These are phyloP conservation scores for Scutellaria minor DNA, from an alignment of 257 asterid species.

Conservation along the genomic window DNA sequence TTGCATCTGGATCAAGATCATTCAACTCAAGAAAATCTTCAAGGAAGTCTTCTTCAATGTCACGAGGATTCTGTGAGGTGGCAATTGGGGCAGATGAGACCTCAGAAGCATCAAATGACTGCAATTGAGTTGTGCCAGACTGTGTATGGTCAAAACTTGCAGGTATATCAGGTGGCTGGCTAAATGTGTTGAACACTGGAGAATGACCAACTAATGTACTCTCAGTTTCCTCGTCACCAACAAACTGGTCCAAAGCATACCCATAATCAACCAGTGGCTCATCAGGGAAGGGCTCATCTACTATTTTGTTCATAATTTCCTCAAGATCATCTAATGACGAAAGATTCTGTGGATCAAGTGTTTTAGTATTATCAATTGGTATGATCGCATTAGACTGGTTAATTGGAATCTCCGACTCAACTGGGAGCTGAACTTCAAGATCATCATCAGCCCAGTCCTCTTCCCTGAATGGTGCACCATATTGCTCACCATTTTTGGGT, in stretches of 20 bases:
- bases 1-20: conserved; percentile 62
- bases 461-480: conserved; percentile 90
- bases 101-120: conserved; percentile 57
- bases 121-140: conserved; percentile 51
- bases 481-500: conserved; percentile 98
- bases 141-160: conserved; percentile 53
- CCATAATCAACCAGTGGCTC: conserved; percentile 38
- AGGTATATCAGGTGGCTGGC: conserved; percentile 35
- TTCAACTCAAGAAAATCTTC: conserved; percentile 87
- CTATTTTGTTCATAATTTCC: conserved; percentile 54
- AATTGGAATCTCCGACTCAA: conserved; percentile 37
- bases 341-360: conserved; percentile 28
- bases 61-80: conserved; percentile 18
- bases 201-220: conserved; percentile 49
- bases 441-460: conserved; percentile 88
- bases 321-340: conserved; percentile 53
- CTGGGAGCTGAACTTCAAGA: conserved; percentile 32
- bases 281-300: conserved; percentile 43
- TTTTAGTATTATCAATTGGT: conserved; percentile 31
- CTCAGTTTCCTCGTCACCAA: conserved; percentile 48
- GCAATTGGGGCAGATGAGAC: conserved; percentile 50
- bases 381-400: conserved; percentile 34
- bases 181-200: conserved; percentile 34
- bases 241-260: conserved; percentile 40
- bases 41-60: conserved; percentile 55